Evolutionary conservation across 176 grass and related monocot species (phyloP), one percentile per base, ranked within the genome.

Genomic region (Zizania latifolia): DNA sequence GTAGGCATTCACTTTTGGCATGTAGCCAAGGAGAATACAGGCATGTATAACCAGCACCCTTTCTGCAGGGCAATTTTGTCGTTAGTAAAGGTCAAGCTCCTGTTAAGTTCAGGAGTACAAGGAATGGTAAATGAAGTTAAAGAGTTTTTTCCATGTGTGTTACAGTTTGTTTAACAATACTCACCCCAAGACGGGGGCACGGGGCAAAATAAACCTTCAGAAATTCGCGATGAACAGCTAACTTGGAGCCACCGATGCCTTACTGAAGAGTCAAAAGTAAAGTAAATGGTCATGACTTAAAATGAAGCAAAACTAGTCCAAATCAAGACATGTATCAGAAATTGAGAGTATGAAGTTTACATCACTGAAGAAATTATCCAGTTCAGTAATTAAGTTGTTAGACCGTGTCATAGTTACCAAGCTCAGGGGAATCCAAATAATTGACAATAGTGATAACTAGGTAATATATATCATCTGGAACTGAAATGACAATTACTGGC

Each of bases 131-230:
- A 88, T 68, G 43, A 61, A 54, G 39, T 62, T 71, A 59, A 62
- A 38, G 37, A 27, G 21, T 59, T 4, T 51, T 55, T 82, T n/a
- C 31, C 38, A n/a, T 65, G 29, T 82, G 59, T 72, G 66, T 83
- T 75, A 79, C 75, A 88, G 68, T 78, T 78, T 61, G 23, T 70
- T 71, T 74, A 79, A 74, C 69, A 83, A 87, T 79, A 69, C 75
- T 83, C 53, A 40, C 62, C 61, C 75, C 61, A 17, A 15, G n/a
- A 79, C 10, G 10, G n/a, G n/a, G n/a, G n/a, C n/a, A n/a, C n/a
- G 80, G 74, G 69, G 26, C 27, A 83, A 74, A 84, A 88, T 68
- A 88, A 84, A 31, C 55, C 81, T 83, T 80, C 44, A 21, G 35
- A 10, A 80, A 80, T 79, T 75, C 44, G 4, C 26, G 45, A 50